Evolutionary conservation across 495 filamentous ascomycete genomes (phyloP), one percentile per base, ranked within the genome.

Genomic region (Penicillium angulare): DNA sequence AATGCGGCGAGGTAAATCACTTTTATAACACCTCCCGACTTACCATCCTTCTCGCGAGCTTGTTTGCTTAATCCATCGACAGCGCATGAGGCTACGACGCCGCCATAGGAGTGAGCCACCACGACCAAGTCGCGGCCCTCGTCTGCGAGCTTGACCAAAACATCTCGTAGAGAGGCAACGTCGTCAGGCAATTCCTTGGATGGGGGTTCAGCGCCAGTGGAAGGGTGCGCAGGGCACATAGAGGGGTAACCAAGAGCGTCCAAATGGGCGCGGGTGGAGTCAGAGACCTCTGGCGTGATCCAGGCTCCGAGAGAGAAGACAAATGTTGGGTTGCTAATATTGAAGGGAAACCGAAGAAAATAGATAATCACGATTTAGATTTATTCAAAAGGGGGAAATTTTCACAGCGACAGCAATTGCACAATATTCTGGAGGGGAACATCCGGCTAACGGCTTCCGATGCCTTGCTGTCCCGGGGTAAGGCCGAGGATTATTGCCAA

Each of bases 261-360:
- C 5, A 82, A 70, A 18, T 53, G 50, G 3, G 63, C 39, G 13
- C 59, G 66, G 22, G 77, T 57, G 12, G 43, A 35, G 40, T 66
- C 47, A 49, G 67, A 80, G 59, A 59, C 49, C 8, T 18, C 22
- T 3, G 75, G 69, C 1, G 47, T 64, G 42, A 71, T 51, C 68
- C 74, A 79, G 17, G 76, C 76, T n/a, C 75, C 79, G 1, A 71
- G 72, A n/a, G 75, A 59, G 48, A 81, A 61, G 39, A 80, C 59
- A 42, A 80, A 63, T 1, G 68, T 69, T 36, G 73, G 72, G 45
- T 72, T 72, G 13, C 26, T 36, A 41, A 49, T 50, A 26, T 29
- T 42, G 15, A 42, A n/a, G 33, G 6, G 16, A 31, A 27, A 9
- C 5, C n/a, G 20, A 27, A 15, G 9, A n/a, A 6, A 27, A 17